Evolutionary conservation across 495 filamentous ascomycete genomes (phyloP).

Genomic region (Pyrenopolyporus hunteri): DNA sequence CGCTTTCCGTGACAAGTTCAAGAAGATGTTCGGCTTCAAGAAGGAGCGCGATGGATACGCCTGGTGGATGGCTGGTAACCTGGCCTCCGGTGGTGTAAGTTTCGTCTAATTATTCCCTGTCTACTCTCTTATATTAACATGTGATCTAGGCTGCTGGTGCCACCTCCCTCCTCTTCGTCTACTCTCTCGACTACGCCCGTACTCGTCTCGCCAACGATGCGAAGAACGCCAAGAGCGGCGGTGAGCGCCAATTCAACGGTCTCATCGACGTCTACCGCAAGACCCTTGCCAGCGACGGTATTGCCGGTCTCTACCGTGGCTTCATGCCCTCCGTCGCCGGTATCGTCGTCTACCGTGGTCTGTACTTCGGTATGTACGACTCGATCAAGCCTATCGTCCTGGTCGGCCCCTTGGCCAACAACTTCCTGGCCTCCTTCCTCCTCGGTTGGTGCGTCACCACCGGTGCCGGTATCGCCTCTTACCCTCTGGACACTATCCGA

Average conservation of each 20-base stretch:
- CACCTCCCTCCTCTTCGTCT: conserved; percentile 99
- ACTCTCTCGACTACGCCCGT: conserved; percentile 99
- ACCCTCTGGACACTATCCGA: conserved; percentile 99
- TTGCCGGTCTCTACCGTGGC: conserved; percentile 99
- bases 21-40: conserved; percentile 99
- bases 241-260: conserved; percentile 99
- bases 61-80: conserved; percentile 99
- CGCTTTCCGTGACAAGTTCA: conserved; percentile 99
- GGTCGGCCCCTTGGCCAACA: conserved; percentile 87
- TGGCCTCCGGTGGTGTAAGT: conserved; percentile 99
- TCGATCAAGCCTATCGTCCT: conserved; percentile 99
- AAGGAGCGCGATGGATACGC: conserved; percentile 97
- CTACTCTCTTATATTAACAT: conserved; percentile 10
- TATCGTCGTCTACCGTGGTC: conserved; percentile 99
- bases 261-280: conserved; percentile 99
- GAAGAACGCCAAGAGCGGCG: conserved; percentile 94
- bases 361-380: conserved; percentile 99
- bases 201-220: conserved; percentile 99
- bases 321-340: conserved; percentile 98
- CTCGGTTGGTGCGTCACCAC: conserved; percentile 99
- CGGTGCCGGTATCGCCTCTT: conserved; percentile 99
- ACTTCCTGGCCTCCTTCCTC: conserved; percentile 98
- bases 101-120: not conserved
- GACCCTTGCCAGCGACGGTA: conserved; percentile 97
- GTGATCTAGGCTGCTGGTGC: conserved; percentile 88